Evolutionary conservation across 139 green algal genomes (phyloP).

Genomic region (Chlorella sp.): DNA sequence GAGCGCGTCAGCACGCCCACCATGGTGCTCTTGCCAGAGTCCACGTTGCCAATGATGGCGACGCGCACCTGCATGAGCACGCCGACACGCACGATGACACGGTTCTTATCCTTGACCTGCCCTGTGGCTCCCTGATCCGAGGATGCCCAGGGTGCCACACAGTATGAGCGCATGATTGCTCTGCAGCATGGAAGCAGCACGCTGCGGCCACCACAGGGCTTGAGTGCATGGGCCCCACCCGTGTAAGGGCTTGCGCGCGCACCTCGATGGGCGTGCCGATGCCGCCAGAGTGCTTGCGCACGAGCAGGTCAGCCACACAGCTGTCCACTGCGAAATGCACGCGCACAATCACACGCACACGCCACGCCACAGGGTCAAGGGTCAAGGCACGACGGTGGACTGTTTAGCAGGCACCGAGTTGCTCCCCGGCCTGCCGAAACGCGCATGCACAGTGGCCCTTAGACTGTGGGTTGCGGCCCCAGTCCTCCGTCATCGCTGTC

Average conservation of each 20-base stretch:
- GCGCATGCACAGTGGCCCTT: background rate
- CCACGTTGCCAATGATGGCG: conserved; percentile 88
- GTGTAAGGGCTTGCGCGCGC: background rate
- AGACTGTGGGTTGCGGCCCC: no score
- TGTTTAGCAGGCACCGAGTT: no score
- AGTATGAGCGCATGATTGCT: no score
- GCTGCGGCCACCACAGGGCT: background rate
- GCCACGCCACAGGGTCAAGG: background rate
- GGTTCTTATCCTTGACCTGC: background rate
- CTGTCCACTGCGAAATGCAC: background rate
- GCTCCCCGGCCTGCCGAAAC: no score
- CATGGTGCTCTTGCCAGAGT: conserved; percentile 88
- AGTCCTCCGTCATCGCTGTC: no score
- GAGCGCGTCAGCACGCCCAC: conserved; percentile 80
- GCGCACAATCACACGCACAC: background rate
- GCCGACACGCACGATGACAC: background rate
- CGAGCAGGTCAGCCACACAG: background rate
- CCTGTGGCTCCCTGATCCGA: background rate
- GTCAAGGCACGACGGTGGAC: background rate
- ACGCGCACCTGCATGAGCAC: conserved; percentile 40
- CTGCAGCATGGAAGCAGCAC: background rate
- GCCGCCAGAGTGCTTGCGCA: background rate
- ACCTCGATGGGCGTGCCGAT: background rate
- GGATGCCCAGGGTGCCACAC: background rate
- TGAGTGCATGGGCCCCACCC: background rate